A percentile compares a stretch with the other conserved stretches of the same genome.
These are phyloP conservation scores for Chalara sp. DNA, from an alignment of 2,329 filamentous ascomycete genomes.

Conservation along the genomic window DNA sequence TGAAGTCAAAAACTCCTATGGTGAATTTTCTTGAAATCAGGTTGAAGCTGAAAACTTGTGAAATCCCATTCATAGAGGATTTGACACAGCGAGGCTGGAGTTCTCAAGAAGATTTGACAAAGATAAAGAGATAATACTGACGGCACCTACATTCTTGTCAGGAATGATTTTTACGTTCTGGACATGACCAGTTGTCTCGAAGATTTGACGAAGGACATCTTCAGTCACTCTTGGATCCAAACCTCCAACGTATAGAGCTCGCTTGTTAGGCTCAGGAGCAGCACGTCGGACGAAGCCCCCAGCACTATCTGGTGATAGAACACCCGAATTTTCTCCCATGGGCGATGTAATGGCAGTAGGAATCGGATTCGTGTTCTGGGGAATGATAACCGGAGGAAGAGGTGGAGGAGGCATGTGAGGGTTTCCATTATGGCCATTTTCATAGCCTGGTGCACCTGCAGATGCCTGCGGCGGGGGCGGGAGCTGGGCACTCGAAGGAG, in stretches of 20 bases:
- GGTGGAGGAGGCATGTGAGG: slow-evolving; percentile 85
- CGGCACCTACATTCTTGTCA: slow-evolving; percentile 88
- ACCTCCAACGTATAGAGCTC: slow-evolving; percentile 91
- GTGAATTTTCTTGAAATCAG: neutral
- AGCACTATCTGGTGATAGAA: slow-evolving; percentile 81
- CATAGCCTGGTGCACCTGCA: slow-evolving; percentile 69
- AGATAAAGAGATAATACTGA: slow-evolving; percentile 28
- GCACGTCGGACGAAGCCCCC: slow-evolving; percentile 80
- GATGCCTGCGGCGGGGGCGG: slow-evolving; percentile 63
- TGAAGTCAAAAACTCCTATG: neutral
- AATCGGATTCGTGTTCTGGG: slow-evolving; percentile 93
- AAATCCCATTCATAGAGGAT: slow-evolving; percentile 19
- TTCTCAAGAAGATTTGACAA: slow-evolving; percentile 18
- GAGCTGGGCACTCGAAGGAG: slow-evolving; percentile 57
- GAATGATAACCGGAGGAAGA: slow-evolving; percentile 77
- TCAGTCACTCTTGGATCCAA: slow-evolving; percentile 93
- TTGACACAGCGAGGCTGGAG: slow-evolving; percentile 11
- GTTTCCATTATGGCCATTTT: slow-evolving; percentile 66
- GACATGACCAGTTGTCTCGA: slow-evolving; percentile 97
- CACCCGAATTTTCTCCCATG: slow-evolving; percentile 57
- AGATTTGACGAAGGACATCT: slow-evolving; percentile 94
- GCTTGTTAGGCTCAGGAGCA: slow-evolving; percentile 96
- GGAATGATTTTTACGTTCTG: slow-evolving; percentile 99
- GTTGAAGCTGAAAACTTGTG: slow-evolving; percentile 11
- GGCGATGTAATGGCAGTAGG: slow-evolving; percentile 88